Evolutionary conservation across 371 early-diverging fungal genomes (phyloP), one percentile per base, ranked within the genome.

Genomic region (Chytridium lagenaria): DNA sequence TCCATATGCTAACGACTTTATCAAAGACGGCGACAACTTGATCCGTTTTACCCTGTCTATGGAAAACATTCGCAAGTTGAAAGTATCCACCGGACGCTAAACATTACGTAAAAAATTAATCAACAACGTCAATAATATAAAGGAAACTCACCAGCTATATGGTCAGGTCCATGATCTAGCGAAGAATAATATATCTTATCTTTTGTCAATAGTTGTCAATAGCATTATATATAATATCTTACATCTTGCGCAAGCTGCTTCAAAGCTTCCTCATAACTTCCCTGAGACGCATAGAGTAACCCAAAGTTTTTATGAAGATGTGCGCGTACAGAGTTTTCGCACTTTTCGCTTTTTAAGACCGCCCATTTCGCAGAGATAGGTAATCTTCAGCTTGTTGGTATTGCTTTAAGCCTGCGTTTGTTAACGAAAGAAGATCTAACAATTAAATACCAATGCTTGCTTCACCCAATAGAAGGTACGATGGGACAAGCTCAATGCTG

Each of bases 361-460:
- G 83, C 85, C 83, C 83, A 85, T 72, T 84, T 81, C n/a, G 85
- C 85, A 22, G 75, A 33, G 83, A 81, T 10, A 85, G 77, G 71
- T 85, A 85, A 61, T 85, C 84, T 66, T 83, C 84, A 26, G 84
- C 85, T 69, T 83, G 82, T 30, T 69, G 50, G 75, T 77, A 80
- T 71, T 84, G 81, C 63, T 81, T 81, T 39, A 85, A 59, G 0
- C 84, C 83, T 81, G 40, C n/a, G n/a, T n/a, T n/a, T n/a, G n/a
- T n/a, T 19, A 10, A 10, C 5, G 12, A 26, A 1, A 19, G 67
- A 44, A 51, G 38, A 28, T 61, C 19, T 31, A 39, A 0, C 23
- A 12, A 23, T 1, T 23, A 55, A 2, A 7, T 69, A 81, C 83
- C 85, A 30, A 82, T 85, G 61, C 80, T 81, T 28, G 85, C 85